Evolutionary conservation across 192 early-diverging fungal genomes (phyloP), one percentile per base, ranked within the genome.

Genomic region (Allomyces javanicus): DNA sequence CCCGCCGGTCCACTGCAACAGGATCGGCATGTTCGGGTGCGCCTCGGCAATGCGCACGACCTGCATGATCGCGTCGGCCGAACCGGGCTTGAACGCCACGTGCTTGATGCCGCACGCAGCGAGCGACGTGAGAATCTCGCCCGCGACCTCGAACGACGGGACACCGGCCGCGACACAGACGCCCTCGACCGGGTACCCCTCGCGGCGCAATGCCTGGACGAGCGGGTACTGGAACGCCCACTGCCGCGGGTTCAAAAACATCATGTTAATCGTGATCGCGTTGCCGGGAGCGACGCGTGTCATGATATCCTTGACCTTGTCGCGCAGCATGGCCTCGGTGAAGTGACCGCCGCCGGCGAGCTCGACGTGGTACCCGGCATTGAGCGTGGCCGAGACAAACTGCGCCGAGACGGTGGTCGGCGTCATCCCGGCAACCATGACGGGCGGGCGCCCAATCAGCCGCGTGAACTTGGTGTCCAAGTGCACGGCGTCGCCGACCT

Each of bases 351-450:
- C 92, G 44, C 90, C 92, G 62, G 90, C 92, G 22, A 95, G 73
- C 73, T 97, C 94, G 22, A 87, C 78, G 67, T 93, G 88, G 71
- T 89, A 97, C 0, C 94, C 94, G 40, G 93, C 86, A 44, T 90
- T 91, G 78, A 86, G 86, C 44, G 89, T 77, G 23, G 92, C 91
- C 10, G 87, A 81, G 12, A 93, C 89, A 74, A 95, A 89, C 21
- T 77, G 50, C 50, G 82, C 83, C 65, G 78, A 86, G 68, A 81
- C 84, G 9, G 94, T 95, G 6, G 86, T 88, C 6, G 91, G 92
- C 1, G 89, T 91, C 92, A 95, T 95, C 43, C 94, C 94, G 24
- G 89, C 89, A 62, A 94, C 90, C 94, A 94, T 94, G 43, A 97
- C 70, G 55, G 94, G 89, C 9, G 94, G 87, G 75, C 88, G 86